Percentiles rank a stretch among this genome's conserved stretches.
These are phyloP conservation scores for Calvatia gigantea DNA, from an alignment of 768 basidiomycete genomes.

Conservation along the genomic window DNA sequence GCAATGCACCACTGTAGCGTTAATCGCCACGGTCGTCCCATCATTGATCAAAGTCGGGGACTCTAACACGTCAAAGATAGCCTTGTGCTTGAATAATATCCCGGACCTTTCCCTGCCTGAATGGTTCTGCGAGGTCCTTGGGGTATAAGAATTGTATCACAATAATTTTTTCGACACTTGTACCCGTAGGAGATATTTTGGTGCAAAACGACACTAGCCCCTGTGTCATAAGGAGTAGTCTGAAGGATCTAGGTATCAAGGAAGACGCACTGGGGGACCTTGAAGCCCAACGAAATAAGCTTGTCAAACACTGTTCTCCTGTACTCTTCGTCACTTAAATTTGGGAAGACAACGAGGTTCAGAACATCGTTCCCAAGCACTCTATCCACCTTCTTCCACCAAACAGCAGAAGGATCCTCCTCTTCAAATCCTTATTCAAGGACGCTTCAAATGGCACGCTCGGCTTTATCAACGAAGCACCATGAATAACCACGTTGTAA, in stretches of 20 bases:
- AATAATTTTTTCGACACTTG: constrained; percentile 84
- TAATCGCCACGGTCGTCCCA: constrained; percentile 86
- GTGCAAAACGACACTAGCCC: constrained; percentile 55
- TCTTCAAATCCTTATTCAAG: constrained; percentile 94
- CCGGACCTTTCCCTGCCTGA: constrained; percentile 70
- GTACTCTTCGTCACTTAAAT: not conserved
- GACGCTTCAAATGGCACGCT: constrained; percentile 94
- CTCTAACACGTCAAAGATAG: constrained; percentile 89
- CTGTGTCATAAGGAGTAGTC: constrained; percentile 62
- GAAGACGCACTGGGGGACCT: constrained; percentile 86
- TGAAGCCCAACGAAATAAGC: constrained; percentile 57
- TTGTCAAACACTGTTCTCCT: constrained; percentile 7
- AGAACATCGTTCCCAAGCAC: constrained; percentile 88
- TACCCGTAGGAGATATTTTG: constrained; percentile 50
- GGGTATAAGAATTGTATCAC: constrained; percentile 94
- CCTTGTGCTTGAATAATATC: constrained; percentile 91
- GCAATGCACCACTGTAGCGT: constrained; percentile 76
- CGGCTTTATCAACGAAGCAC: constrained; percentile 92
- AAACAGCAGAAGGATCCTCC: constrained; percentile 89
- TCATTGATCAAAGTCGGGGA: constrained; percentile 87
- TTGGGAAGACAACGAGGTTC: constrained; percentile 62
- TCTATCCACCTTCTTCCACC: constrained; percentile 89
- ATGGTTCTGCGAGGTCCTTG: constrained; percentile 80
- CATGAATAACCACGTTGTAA: constrained; percentile 98
- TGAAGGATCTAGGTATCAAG: constrained; percentile 82